Evolutionary conservation across 805 yeast genomes (phyloP).

Genomic region (Ogataea neopini): DNA sequence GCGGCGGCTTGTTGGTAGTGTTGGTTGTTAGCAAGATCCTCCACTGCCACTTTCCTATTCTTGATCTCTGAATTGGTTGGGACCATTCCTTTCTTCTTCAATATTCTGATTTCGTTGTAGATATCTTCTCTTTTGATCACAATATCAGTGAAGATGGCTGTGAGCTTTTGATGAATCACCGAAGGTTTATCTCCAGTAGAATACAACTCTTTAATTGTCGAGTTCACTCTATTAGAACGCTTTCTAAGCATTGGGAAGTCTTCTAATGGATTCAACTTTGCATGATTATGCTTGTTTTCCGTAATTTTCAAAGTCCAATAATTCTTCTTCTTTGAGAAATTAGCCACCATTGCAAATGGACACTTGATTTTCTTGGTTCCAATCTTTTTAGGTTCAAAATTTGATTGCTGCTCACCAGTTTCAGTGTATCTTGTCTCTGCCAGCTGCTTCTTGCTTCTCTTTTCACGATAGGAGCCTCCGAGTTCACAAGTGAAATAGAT

Average conservation of each 20-base stretch:
- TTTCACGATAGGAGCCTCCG: conserved; percentile 57
- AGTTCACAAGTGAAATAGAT: conserved; percentile 60
- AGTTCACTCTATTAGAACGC: conserved; percentile 52
- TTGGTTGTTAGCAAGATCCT: conserved; percentile 20
- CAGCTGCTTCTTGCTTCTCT: conserved; percentile 36
- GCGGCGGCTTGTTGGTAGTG: conserved; percentile 13
- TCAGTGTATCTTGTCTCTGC: conserved; percentile 24
- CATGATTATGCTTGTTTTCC: conserved; percentile 59
- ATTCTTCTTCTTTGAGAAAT: conserved; percentile 48
- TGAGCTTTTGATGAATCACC: conserved; percentile 52
- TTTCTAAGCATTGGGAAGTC: conserved; percentile 60
- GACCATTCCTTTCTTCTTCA: conserved; percentile 47
- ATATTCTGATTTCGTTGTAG: conserved; percentile 56
- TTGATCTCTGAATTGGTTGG: conserved; percentile 31
- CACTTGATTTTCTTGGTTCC: conserved; percentile 54
- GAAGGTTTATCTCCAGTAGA: conserved; percentile 57
- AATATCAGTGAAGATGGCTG: conserved; percentile 53
- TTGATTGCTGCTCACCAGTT: conserved; percentile 24
- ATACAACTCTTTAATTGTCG: conserved; percentile 51
- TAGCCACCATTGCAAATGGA: conserved; percentile 61
- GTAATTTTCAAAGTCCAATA: conserved; percentile 55
- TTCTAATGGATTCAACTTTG: conserved; percentile 54
- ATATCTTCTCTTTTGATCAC: conserved; percentile 58
- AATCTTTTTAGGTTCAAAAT: conserved; percentile 26
- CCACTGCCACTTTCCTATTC: conserved; percentile 28